Evolutionary conservation across 345 rosid genomes (phyloP).

Genomic region (Eucalyptus melliodora): DNA sequence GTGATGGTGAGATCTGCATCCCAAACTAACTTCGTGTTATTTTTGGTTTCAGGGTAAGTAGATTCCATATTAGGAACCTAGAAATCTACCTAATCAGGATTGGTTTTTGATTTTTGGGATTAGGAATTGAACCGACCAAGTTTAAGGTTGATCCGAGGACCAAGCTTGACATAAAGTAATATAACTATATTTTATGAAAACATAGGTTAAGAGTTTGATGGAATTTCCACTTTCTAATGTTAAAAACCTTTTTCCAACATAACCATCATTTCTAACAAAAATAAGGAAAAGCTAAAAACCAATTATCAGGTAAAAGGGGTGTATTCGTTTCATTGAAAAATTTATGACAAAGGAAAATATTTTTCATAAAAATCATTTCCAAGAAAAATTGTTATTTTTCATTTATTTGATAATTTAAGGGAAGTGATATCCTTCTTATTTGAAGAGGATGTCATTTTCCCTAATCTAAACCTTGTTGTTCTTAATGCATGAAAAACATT

Average conservation of each 20-base stretch:
- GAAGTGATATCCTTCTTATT: no score
- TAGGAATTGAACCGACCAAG: fast-evolving
- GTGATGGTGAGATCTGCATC: not conserved
- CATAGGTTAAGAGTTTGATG: not conserved
- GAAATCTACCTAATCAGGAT: not conserved
- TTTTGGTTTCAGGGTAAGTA: not conserved
- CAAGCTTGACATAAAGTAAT: not conserved
- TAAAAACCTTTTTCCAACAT: not conserved
- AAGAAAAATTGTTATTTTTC: no score
- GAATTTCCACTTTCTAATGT: not conserved
- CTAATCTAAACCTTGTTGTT: no score
- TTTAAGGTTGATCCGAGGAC: not conserved
- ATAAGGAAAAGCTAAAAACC: not conserved
- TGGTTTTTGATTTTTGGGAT: not conserved
- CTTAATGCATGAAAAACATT: no score
- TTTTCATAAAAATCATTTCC: no score
- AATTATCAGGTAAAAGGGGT: not conserved
- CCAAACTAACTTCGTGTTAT: not conserved
- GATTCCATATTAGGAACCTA: fast-evolving
- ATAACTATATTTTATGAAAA: not conserved
- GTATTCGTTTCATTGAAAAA: not conserved
- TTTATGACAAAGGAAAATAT: not conserved
- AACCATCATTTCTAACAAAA: not conserved
- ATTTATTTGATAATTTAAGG: not conserved
- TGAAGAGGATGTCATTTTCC: no score